These are phyloP conservation scores for Zasmidium citrigriseum DNA, from an alignment of 2,329 filamentous ascomycete species.

Conservation along the genomic window DNA sequence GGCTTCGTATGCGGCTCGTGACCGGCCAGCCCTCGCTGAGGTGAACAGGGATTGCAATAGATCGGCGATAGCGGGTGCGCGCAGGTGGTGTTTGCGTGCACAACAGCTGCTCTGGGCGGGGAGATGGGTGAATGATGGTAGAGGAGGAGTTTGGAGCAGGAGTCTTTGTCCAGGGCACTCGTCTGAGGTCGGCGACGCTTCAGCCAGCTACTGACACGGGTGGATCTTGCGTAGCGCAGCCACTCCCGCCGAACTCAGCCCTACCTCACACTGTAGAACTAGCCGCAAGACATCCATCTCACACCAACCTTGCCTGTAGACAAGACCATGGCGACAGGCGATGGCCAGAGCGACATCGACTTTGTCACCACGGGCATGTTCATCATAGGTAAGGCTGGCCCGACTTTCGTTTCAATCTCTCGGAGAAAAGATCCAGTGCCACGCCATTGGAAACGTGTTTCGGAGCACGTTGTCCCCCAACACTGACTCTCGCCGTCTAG, in stretches of 20 bases:
- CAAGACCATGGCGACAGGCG: too few relatives aligned
- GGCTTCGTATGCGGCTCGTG: neutral
- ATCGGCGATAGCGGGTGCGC: constrained; percentile 4
- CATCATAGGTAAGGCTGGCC: constrained; percentile 54
- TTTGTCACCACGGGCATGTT: constrained; percentile 66
- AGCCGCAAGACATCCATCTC: too few relatives aligned
- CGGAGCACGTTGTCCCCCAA: constrained; percentile 1
- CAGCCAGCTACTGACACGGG: neutral
- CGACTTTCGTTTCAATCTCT: neutral
- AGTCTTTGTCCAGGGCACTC: neutral
- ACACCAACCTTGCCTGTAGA: too few relatives aligned
- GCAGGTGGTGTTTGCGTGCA: neutral
- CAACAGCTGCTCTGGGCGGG: neutral
- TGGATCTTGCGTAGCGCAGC: neutral
- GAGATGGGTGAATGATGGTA: neutral
- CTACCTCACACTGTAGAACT: neutral
- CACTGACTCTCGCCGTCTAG: constrained; percentile 37
- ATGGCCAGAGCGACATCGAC: constrained; percentile 41
- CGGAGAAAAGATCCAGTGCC: neutral
- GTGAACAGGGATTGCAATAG: constrained; percentile 2
- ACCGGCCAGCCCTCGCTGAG: constrained; percentile 1
- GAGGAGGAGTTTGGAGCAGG: neutral
- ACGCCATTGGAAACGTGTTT: neutral
- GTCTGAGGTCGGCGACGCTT: neutral
- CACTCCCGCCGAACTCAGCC: neutral